A percentile compares a stretch with the other conserved stretches of the same genome.
Evolutionary conservation across 257 asterid genomes (phyloP).

Genomic region (Gentiana macrophylla): DNA sequence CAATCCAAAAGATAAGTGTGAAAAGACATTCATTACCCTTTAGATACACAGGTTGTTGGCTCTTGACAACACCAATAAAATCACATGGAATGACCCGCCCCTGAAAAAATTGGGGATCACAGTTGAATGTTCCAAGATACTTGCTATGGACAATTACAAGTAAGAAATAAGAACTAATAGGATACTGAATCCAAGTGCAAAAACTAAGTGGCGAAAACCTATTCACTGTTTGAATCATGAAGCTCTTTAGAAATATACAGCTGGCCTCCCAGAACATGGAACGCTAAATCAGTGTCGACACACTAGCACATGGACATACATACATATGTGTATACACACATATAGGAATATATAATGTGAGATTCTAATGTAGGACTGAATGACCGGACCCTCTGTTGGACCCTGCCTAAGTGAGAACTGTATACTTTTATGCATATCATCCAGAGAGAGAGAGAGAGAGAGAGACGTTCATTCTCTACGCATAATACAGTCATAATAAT

Average conservation of each 20-base stretch:
- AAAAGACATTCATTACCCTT: constrained; percentile 34
- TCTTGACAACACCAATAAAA: constrained; percentile 91
- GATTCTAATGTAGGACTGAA: too few relatives aligned
- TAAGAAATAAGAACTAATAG: too few relatives aligned
- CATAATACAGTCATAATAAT: too few relatives aligned
- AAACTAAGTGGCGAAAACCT: background rate
- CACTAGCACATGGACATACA: too few relatives aligned
- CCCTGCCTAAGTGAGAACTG: too few relatives aligned
- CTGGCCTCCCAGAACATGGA: background rate
- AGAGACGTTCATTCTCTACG: too few relatives aligned
- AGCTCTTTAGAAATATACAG: background rate
- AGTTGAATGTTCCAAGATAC: background rate
- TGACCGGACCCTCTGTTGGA: too few relatives aligned
- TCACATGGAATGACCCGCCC: constrained; percentile 98
- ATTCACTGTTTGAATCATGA: background rate
- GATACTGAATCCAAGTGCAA: background rate
- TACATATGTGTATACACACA: too few relatives aligned
- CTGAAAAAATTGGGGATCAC: constrained; percentile 33
- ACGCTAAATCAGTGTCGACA: background rate
- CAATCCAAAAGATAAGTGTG: constrained; percentile 9
- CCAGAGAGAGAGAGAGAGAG: too few relatives aligned
- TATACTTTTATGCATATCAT: too few relatives aligned
- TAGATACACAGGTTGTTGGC: constrained; percentile 93
- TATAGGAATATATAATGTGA: too few relatives aligned
- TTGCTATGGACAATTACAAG: background rate